Evolutionary conservation across 2,329 filamentous ascomycete species (phyloP), one percentile per base, ranked within the genome.

Genomic region (Hypoxylon sp.): DNA sequence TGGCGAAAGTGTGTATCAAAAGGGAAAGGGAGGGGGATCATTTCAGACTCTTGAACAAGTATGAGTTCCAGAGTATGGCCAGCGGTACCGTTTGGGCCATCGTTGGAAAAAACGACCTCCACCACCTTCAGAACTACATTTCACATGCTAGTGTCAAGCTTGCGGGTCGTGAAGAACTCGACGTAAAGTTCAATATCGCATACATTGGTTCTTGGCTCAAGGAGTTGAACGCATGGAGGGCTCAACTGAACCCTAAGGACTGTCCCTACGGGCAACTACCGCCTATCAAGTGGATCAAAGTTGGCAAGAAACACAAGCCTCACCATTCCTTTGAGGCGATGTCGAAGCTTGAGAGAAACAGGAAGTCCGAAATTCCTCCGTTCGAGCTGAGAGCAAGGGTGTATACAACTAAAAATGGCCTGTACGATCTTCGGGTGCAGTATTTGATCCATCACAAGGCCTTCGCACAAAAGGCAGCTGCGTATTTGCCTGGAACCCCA

Each of bases 61-160:
- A 73, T 29, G 13, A 62, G 13, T 33, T n/a, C 19, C 44, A 52
- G 3, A 57, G 24, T 9, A 10, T 14, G 10, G 10, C 19, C 19
- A 22, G 9, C 13, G 14, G 10, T 10, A 11, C 53, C 17, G 2
- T 19, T 4, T 73, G 70, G 70, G 24, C 48, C 8, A 48, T 35
- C 5, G 53, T 71, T 1, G 31, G 29, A 11, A 63, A 52, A 11
- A 13, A 22, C 5, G 64, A 73, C 3, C 17, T 63, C 5, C 52
- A 53, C 14, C 58, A 58, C 11, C 14, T 72, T 6, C 46, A 51
- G 10, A 22, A 61, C 1, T 65, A 71, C 8, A 29, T 69, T 13
- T 59, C 66, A 2, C 57, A 67, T 11, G 19, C 52, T 22, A 70
- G 63, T 22, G 57, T 67, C n/a, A 72, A 71, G 46, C 24, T 72